Evolutionary conservation across 2,329 filamentous ascomycete genomes (phyloP).

Genomic region (Anisogramma anomala): DNA sequence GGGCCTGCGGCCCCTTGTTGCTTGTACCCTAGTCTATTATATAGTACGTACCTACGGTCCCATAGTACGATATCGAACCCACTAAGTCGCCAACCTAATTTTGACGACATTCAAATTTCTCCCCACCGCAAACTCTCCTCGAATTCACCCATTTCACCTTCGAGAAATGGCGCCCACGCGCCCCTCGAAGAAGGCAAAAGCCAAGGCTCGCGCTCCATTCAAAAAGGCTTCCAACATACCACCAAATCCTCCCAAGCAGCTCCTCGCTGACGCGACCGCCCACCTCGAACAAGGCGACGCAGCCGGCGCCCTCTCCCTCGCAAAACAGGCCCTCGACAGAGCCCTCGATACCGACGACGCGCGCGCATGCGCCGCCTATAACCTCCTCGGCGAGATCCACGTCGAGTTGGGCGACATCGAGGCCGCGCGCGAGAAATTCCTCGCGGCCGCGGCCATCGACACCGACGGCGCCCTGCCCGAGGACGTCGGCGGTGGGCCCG

Average conservation of each 20-base stretch:
- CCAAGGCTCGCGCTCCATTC: slow-evolving; percentile 9
- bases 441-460: slow-evolving; percentile 64
- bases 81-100: too few species aligned
- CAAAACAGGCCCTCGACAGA: slow-evolving; percentile 31
- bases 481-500: slow-evolving; percentile 66
- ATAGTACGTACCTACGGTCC: too few species aligned
- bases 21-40: too few species aligned
- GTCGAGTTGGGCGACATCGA: slow-evolving; percentile 76
- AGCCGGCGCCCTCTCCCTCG: slow-evolving; percentile 21
- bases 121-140: too few species aligned
- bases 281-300: slow-evolving; percentile 26
- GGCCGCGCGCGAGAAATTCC: slow-evolving; percentile 59
- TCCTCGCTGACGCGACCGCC: slow-evolving; percentile 23
- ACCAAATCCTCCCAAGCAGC: slow-evolving; percentile 16
- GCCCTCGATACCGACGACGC: slow-evolving; percentile 39
- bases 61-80: too few species aligned
- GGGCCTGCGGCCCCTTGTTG: too few species aligned
- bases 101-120: too few species aligned
- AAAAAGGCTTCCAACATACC: slow-evolving; percentile 8
- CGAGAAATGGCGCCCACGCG: slow-evolving; percentile 16
- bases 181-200: slow-evolving; percentile 14
- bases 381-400: slow-evolving; percentile 68
- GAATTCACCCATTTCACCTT: background rate
- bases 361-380: slow-evolving; percentile 44
- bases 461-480: slow-evolving; percentile 60